phyloP scores from a whole-genome alignment of 2,329 filamentous ascomycete genomes.

The Alternaria dauci region DNA sequence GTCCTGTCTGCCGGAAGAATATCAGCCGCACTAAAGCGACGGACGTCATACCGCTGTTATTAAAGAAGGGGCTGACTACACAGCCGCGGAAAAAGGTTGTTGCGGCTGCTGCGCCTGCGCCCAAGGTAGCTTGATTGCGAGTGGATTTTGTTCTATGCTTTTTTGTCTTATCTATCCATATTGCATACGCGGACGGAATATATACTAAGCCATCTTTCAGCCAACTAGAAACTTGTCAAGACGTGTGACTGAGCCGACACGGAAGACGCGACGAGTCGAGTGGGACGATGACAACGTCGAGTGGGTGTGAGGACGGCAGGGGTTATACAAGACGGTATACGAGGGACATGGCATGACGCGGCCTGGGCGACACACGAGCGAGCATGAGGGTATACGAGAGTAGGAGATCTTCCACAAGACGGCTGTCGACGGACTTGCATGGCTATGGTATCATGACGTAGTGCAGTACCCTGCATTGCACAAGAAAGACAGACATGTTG shows the following conservation, averaged over 20 bases:
- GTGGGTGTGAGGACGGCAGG: not conserved
- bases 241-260: not conserved
- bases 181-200: not conserved
- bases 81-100: conserved; percentile 43
- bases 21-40: conserved; percentile 51
- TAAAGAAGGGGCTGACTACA: conserved; percentile 51
- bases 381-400: not conserved
- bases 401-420: not conserved
- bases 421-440: conserved; percentile 8
- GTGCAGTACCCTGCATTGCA: conserved; percentile 1
- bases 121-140: conserved; percentile 32
- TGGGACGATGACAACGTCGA: not conserved
- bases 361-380: no score
- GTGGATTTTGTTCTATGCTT: conserved; percentile 21
- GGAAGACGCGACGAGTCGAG: not conserved
- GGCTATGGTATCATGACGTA: conserved; percentile 27
- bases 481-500: not conserved
- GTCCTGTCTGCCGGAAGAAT: conserved; percentile 59
- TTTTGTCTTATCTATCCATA: not conserved
- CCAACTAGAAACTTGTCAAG: not conserved
- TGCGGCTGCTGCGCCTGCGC: conserved; percentile 10
- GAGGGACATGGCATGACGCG: not conserved
- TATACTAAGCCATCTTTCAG: conserved; percentile 12
- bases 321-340: no score
- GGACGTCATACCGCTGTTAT: conserved; percentile 54